Conservation (phyloP, 2,329 filamentous ascomycete species). For the Mycogone perniciosa region DNA sequence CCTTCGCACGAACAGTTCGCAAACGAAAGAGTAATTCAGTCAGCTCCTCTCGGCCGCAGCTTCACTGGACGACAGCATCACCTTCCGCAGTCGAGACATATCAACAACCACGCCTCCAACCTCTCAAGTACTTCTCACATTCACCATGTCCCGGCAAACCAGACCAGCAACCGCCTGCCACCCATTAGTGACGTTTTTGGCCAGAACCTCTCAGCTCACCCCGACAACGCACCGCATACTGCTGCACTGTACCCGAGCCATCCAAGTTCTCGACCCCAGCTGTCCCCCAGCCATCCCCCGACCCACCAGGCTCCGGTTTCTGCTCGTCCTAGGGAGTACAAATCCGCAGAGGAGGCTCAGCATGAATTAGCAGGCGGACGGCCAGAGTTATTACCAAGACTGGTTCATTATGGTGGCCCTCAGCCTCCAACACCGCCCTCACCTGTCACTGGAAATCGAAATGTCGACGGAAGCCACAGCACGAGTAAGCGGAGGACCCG, state of each 20-base stretch:
- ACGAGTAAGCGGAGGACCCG: constrained; percentile 68
- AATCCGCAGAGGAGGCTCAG: constrained; percentile 92
- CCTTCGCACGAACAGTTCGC: constrained; percentile 89
- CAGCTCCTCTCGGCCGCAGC: constrained; percentile 86
- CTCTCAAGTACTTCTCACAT: constrained; percentile 82
- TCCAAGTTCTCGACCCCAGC: constrained; percentile 59
- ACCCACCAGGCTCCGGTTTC: constrained; percentile 47
- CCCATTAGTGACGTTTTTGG: constrained; percentile 94
- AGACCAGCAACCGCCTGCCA: constrained; percentile 86
- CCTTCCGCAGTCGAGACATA: constrained; percentile 68
- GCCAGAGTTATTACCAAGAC: constrained; percentile 82
- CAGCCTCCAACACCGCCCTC: constrained; percentile 90
- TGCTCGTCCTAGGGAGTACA: constrained; percentile 74
- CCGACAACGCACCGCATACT: constrained; percentile 41
- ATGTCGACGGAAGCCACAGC: constrained; percentile 48
- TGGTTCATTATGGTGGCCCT: constrained; percentile 92
- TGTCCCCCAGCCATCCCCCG: constrained; percentile 70
- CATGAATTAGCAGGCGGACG: constrained; percentile 85
- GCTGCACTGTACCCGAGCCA: constrained; percentile 51
- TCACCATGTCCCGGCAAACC: constrained; percentile 78
- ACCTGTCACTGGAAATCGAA: constrained; percentile 51
- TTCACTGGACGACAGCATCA: constrained; percentile 86
- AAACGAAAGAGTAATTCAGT: constrained; percentile 92
- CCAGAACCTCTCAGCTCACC: constrained; percentile 61
- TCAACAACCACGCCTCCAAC: constrained; percentile 75